Percentiles rank a stretch among this genome's conserved stretches.
Conservation (phyloP, 768 basidiomycete species). For the Royoungia palumana region DNA sequence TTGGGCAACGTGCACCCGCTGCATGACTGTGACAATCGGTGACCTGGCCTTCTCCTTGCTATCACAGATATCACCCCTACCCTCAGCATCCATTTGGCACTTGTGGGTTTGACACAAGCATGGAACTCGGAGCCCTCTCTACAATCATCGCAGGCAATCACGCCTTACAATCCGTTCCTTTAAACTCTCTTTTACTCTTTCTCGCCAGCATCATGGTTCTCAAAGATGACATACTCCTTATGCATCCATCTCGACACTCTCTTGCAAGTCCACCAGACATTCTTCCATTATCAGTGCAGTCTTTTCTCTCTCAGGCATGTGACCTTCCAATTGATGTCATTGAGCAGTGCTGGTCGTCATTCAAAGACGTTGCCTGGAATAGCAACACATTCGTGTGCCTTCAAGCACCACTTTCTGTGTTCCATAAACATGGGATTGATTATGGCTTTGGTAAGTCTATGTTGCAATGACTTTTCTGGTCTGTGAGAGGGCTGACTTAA, state of each 20-base stretch:
- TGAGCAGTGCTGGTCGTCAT: background rate
- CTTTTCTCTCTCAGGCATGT: constrained; percentile 1
- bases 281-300: background rate
- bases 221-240: constrained; percentile 3
- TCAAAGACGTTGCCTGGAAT: background rate
- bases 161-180: background rate
- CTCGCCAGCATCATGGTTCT: background rate
- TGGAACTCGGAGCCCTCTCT: background rate
- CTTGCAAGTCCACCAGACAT: background rate
- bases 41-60: no score
- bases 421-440: background rate
- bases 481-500: no score
- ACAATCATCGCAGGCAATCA: background rate
- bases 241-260: background rate
- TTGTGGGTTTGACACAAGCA: no score
- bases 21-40: no score
- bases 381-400: background rate
- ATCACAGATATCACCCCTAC: no score
- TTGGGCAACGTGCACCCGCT: no score
- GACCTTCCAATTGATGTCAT: background rate
- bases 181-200: background rate
- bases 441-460: background rate
- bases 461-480: no score
- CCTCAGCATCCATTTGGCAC: no score
- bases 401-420: background rate